These are phyloP conservation scores for Kazachstania martiniae DNA, from an alignment of 805 yeast genomes.

Conservation along the genomic window DNA sequence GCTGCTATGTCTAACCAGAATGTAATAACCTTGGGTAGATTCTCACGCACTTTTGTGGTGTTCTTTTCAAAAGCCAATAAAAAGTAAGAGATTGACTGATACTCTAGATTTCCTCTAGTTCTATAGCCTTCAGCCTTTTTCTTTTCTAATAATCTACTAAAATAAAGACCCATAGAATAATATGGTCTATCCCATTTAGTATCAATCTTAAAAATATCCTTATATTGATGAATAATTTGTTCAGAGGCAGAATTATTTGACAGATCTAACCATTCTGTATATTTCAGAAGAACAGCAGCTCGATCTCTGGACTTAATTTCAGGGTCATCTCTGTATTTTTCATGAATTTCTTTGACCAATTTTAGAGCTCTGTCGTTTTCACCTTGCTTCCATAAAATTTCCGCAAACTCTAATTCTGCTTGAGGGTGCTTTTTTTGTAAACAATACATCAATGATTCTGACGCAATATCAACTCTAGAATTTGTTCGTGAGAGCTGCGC, in stretches of 20 bases:
- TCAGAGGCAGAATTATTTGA: conserved; percentile 76
- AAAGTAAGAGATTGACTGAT: conserved; percentile 22
- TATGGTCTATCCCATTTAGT: conserved; percentile 66
- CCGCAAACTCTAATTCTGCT: conserved; percentile 67
- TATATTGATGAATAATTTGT: conserved; percentile 61
- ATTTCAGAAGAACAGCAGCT: conserved; percentile 50
- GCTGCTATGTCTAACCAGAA: conserved; percentile 76
- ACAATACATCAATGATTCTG: conserved; percentile 50
- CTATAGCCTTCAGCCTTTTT: conserved; percentile 33
- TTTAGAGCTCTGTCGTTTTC: conserved; percentile 78
- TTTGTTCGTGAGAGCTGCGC: conserved; percentile 59
- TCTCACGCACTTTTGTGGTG: conserved; percentile 61
- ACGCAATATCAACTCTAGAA: conserved; percentile 61
- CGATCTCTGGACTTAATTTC: conserved; percentile 18
- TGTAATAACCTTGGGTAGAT: conserved; percentile 81
- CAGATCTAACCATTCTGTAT: conserved; percentile 79
- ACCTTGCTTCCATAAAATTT: conserved; percentile 81
- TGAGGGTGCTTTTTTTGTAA: conserved; percentile 24
- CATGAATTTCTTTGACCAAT: conserved; percentile 33
- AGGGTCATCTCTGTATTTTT: conserved; percentile 9
- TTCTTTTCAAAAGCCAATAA: conserved; percentile 28
- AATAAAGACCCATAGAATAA: conserved; percentile 71
- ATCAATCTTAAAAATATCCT: conserved; percentile 43
- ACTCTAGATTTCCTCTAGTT: conserved; percentile 23
- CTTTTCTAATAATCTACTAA: conserved; percentile 64